Percentiles rank a stretch among this genome's conserved stretches.
Evolutionary conservation across 2,329 filamentous ascomycete species (phyloP).

Genomic region (Cladobotryum protrusum): DNA sequence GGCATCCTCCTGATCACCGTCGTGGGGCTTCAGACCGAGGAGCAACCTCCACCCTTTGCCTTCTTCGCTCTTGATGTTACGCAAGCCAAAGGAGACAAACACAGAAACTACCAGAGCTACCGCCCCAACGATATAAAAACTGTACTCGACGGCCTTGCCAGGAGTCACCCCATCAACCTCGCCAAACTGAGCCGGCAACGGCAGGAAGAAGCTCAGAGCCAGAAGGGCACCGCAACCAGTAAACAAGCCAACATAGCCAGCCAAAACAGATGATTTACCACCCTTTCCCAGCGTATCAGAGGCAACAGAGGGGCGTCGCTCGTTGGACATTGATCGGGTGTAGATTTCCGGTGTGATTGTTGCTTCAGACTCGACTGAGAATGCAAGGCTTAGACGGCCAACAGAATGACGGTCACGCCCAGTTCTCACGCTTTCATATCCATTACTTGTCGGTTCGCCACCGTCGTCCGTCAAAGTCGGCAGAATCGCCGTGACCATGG

Average conservation of each 20-base stretch:
- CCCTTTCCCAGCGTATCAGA: conserved; percentile 21
- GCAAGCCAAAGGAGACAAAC: conserved; percentile 74
- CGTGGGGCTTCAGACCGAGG: conserved; percentile 33
- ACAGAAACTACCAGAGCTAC: conserved; percentile 67
- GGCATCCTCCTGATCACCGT: conserved; percentile 12
- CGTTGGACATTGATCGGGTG: conserved; percentile 30
- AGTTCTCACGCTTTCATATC: conserved; percentile 27
- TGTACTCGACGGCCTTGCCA: conserved; percentile 68
- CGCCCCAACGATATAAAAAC: conserved; percentile 78
- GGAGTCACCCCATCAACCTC: conserved; percentile 65
- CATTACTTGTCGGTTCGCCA: conserved; percentile 21
- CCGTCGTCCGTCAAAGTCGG: conserved; percentile 60
- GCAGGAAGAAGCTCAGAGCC: conserved; percentile 75
- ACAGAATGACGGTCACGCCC: conserved; percentile 22
- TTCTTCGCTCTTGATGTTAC: conserved; percentile 63
- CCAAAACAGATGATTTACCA: conserved; percentile 56
- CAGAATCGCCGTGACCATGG: conserved; percentile 95
- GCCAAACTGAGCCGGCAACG: conserved; percentile 73
- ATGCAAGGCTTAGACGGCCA: conserved; percentile 52
- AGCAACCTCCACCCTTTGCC: conserved; percentile 64
- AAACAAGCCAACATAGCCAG: conserved; percentile 85
- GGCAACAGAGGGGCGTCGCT: conserved; percentile 16
- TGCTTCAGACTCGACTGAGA: conserved; percentile 65
- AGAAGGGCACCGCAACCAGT: conserved; percentile 88
- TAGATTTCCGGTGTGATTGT: conserved; percentile 67